Evolutionary conservation across 805 yeast species (phyloP).

Genomic region (Metschnikowia cubensis): DNA sequence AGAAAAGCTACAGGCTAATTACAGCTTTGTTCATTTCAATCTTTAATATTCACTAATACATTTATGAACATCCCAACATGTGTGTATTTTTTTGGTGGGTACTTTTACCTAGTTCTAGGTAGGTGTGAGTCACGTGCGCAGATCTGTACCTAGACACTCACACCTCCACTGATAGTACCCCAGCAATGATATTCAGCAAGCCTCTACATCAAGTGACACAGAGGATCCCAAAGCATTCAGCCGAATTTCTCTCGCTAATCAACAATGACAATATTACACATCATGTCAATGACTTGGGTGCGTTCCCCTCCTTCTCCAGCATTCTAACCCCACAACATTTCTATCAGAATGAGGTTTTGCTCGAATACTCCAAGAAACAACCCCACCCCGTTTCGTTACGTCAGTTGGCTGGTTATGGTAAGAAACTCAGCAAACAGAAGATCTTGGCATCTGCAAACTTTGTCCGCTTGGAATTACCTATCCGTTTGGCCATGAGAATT

Average conservation of each 20-base stretch:
- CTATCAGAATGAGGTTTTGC: slow-evolving; percentile 72
- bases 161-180: background rate
- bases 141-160: background rate
- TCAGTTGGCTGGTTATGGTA: slow-evolving; percentile 88
- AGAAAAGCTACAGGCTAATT: too few species aligned
- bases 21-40: too few species aligned
- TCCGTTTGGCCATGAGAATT: slow-evolving; percentile 76
- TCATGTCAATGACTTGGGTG: slow-evolving; percentile 35
- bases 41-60: too few species aligned
- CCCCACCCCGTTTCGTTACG: slow-evolving; percentile 90
- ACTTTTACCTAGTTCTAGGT: background rate
- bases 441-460: slow-evolving; percentile 82
- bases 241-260: slow-evolving; percentile 31
- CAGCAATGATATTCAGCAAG: background rate
- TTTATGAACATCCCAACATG: too few species aligned
- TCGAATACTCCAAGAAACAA: slow-evolving; percentile 55
- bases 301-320: slow-evolving; percentile 39
- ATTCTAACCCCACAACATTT: slow-evolving; percentile 65
- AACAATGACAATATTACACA: slow-evolving; percentile 27
- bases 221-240: slow-evolving; percentile 29
- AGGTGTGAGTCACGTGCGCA: slow-evolving; percentile 1
- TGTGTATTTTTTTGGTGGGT: background rate
- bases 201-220: slow-evolving; percentile 3
- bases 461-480: slow-evolving; percentile 80
- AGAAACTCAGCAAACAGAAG: slow-evolving; percentile 69